These are phyloP conservation scores for Santalum album DNA, from an alignment of 164 flowering plant genomes.

Conservation along the genomic window DNA sequence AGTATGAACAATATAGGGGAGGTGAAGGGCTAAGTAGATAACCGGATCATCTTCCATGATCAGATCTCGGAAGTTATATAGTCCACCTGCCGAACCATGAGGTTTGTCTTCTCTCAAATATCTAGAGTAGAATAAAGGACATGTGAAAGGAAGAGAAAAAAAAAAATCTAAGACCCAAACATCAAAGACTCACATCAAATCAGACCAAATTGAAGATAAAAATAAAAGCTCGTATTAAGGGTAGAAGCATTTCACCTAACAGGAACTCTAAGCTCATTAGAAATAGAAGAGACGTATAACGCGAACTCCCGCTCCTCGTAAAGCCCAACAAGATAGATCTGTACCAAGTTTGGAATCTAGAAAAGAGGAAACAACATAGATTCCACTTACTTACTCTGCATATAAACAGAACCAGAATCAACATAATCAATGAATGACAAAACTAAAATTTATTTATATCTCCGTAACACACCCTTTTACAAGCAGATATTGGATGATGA, in stretches of 20 bases:
- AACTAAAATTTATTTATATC: not conserved
- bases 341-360: constrained; percentile 86
- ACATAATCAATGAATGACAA: no score
- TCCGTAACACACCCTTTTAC: constrained; percentile 97
- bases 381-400: no score
- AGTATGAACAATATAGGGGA: no score
- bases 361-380: constrained; percentile 1
- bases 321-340: constrained; percentile 89
- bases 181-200: no score
- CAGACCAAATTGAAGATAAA: no score
- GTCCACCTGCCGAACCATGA: constrained; percentile 98
- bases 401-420: not conserved
- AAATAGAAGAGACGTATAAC: constrained; percentile 77
- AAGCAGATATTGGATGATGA: constrained; percentile 93
- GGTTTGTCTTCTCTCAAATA: constrained; percentile 94
- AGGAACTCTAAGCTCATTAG: constrained; percentile 89
- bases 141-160: constrained; percentile 1
- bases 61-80: constrained; percentile 81
- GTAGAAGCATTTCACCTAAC: constrained; percentile 59
- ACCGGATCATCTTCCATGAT: constrained; percentile 97
- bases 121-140: no score
- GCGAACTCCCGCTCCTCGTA: constrained; percentile 97
- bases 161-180: no score
- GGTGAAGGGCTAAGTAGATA: constrained; percentile 10
- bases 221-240: not conserved